A percentile compares a stretch with the other conserved stretches of the same genome.
These are phyloP conservation scores for Adiantum capillusveneris DNA, from an alignment of 75 land plant species.

Conservation along the genomic window DNA sequence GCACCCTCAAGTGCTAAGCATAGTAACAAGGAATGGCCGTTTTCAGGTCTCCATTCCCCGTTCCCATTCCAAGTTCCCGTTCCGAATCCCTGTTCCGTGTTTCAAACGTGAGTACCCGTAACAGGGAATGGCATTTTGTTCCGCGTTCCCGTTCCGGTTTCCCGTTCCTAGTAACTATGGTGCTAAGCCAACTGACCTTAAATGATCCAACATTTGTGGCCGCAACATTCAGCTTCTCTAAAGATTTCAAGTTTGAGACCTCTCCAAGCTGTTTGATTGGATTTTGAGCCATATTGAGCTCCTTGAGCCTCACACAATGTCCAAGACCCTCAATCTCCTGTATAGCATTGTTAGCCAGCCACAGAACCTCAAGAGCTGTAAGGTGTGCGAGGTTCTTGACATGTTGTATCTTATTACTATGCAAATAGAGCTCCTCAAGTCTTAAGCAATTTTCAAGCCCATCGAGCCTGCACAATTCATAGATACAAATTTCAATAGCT, in stretches of 20 bases:
- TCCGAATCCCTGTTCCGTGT: too few relatives aligned
- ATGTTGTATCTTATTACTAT: conserved; percentile 22
- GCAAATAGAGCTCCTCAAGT: conserved; percentile 29
- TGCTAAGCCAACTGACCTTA: conserved; percentile 29
- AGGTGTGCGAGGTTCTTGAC: conserved; percentile 23
- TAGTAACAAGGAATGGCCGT: too few relatives aligned
- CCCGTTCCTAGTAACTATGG: too few relatives aligned
- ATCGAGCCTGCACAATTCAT: conserved; percentile 23
- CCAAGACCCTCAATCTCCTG: conserved; percentile 23
- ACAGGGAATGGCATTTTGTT: too few relatives aligned
- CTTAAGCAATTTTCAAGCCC: conserved; percentile 27
- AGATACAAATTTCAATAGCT: neutral
- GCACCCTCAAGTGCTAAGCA: too few relatives aligned
- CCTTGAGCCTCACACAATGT: conserved; percentile 18
- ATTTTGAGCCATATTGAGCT: conserved; percentile 28
- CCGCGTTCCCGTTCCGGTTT: too few relatives aligned
- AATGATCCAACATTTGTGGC: conserved; percentile 36
- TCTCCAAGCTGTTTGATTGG: conserved; percentile 31
- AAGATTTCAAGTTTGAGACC: conserved; percentile 23
- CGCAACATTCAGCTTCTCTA: conserved; percentile 33
- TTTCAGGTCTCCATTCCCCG: too few relatives aligned
- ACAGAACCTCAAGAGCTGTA: conserved; percentile 20
- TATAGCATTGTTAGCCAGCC: conserved; percentile 33
- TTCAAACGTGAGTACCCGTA: too few relatives aligned
- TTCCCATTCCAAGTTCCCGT: too few relatives aligned